These are phyloP conservation scores for Osmanthus fragrans DNA, from an alignment of 257 asterid genomes.

Conservation along the genomic window DNA sequence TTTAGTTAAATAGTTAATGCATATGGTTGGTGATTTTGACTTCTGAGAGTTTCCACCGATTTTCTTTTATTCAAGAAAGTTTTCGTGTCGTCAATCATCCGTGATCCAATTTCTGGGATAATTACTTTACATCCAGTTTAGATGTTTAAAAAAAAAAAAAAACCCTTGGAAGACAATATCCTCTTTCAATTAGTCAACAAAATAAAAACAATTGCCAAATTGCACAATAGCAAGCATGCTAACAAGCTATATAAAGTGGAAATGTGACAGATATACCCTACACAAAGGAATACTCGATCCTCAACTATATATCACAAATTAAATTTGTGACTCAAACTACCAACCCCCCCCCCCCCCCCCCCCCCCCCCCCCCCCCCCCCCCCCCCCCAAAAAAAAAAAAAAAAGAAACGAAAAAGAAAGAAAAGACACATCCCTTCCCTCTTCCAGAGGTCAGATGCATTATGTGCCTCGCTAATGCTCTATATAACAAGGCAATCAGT, in stretches of 20 bases:
- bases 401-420: too few relatives aligned
- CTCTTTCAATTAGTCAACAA: neutral
- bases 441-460: neutral
- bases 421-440: neutral
- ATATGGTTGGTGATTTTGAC: neutral
- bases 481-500: neutral
- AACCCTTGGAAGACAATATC: neutral
- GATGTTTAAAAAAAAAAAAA: too few relatives aligned
- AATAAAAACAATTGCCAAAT: neutral
- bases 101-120: neutral
- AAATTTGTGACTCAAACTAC: neutral
- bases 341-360: neutral
- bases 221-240: neutral
- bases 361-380: neutral
- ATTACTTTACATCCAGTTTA: slow-evolving; percentile 1
- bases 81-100: slow-evolving; percentile 1
- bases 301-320: neutral
- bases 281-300: neutral
- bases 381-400: too few relatives aligned
- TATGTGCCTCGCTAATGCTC: neutral
- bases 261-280: slow-evolving; percentile 3
- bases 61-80: slow-evolving; percentile 5
- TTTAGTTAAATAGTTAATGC: slow-evolving; percentile 4
- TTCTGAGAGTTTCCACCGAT: neutral
- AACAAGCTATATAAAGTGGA: neutral